A percentile compares a stretch with the other conserved stretches of the same genome.
Conservation (phyloP, 768 basidiomycete species). For the Cystofilobasidium capitatum region DNA sequence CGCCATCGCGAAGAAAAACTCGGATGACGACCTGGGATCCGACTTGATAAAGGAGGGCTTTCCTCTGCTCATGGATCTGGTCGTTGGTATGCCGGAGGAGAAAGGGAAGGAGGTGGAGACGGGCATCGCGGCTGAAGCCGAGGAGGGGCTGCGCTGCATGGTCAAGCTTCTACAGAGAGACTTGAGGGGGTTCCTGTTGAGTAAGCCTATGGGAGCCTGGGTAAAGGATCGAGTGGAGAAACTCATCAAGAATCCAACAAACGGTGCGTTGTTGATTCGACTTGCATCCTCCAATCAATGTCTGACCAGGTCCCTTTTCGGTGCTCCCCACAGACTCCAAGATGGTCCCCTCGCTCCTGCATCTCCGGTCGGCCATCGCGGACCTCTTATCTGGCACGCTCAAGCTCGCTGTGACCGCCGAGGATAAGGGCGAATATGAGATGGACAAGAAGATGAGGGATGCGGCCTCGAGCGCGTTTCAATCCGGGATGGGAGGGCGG, state of each 20-base stretch:
- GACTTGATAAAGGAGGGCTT: too few species aligned
- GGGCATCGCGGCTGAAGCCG: too few species aligned
- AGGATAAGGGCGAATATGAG: neutral
- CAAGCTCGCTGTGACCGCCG: neutral
- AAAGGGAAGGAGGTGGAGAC: too few species aligned
- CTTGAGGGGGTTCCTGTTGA: too few species aligned
- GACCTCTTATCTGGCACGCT: constrained; percentile 9
- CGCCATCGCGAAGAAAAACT: too few species aligned
- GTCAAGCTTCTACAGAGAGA: too few species aligned
- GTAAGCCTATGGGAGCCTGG: too few species aligned
- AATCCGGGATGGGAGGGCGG: constrained; percentile 60
- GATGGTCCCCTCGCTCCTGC: constrained; percentile 21
- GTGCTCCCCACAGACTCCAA: constrained; percentile 8
- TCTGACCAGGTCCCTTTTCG: neutral
- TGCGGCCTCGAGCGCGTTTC: constrained; percentile 49
- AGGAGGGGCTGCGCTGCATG: too few species aligned
- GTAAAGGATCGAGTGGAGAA: too few species aligned
- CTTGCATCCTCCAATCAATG: neutral
- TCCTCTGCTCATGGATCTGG: too few species aligned
- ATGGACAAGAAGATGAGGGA: constrained; percentile 11
- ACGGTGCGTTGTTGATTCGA: neutral
- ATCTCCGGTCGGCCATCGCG: constrained; percentile 2
- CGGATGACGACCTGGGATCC: too few species aligned
- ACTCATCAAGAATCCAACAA: constrained; percentile 5
- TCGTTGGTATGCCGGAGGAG: too few species aligned